Conservation (phyloP, 1,284 basidiomycete genomes). For the Ustilago trichophora region DNA sequence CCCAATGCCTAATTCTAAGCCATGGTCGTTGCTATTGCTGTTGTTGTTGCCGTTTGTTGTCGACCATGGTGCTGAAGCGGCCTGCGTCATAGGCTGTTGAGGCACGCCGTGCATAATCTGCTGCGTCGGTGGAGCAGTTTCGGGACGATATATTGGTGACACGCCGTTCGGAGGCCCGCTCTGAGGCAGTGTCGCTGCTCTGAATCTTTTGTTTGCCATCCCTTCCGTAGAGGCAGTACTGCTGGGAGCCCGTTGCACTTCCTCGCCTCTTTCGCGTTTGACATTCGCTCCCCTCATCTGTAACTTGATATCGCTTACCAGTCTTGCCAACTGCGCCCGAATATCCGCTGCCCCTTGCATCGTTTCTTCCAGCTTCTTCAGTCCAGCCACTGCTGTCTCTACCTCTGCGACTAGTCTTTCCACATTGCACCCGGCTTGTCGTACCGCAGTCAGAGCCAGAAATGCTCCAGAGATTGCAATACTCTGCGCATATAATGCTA, state of each 20-base stretch:
- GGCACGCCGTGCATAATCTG: too few relatives aligned
- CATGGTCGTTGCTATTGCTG: too few relatives aligned
- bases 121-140: constrained; percentile 8
- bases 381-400: background rate
- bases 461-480: constrained; percentile 6
- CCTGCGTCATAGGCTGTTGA: too few relatives aligned
- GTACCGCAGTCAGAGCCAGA: background rate
- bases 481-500: constrained; percentile 2
- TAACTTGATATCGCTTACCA: background rate
- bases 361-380: background rate
- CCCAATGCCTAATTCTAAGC: too few relatives aligned
- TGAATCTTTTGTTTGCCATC: constrained; percentile 1
- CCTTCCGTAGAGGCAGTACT: background rate
- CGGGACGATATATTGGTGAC: constrained; percentile 1
- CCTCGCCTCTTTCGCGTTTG: background rate
- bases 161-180: background rate
- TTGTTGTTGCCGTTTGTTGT: too few relatives aligned
- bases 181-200: constrained; percentile 16
- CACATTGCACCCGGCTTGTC: background rate
- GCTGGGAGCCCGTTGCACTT: too few relatives aligned
- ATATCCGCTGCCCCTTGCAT: background rate
- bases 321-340: background rate
- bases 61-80: too few relatives aligned
- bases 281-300: background rate
- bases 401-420: background rate